phyloP scores from a whole-genome alignment of 345 rosid species.

The Hirschfeldia incana region DNA sequence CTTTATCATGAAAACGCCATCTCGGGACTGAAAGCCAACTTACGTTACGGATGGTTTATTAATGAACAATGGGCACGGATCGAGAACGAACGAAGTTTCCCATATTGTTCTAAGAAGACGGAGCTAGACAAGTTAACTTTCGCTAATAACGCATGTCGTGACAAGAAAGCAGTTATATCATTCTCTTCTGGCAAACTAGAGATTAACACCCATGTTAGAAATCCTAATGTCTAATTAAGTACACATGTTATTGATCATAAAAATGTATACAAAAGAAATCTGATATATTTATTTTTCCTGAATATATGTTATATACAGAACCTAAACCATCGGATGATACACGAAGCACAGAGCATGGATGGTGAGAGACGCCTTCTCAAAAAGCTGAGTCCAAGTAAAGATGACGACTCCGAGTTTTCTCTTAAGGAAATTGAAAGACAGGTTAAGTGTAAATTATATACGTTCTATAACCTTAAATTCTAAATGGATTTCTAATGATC shows the following conservation, averaged over 20 bases:
- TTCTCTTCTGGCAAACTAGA: slow-evolving; percentile 22
- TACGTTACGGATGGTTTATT: background rate
- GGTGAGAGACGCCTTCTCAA: slow-evolving; percentile 22
- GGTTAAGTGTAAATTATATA: background rate
- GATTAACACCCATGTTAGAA: slow-evolving; percentile 19
- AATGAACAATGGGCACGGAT: background rate
- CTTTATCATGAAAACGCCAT: slow-evolving; percentile 7
- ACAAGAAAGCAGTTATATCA: slow-evolving; percentile 20
- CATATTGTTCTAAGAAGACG: slow-evolving; percentile 7
- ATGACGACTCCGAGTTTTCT: background rate
- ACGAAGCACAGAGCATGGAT: slow-evolving; percentile 6
- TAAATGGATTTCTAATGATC: too few species aligned
- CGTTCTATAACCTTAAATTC: too few species aligned
- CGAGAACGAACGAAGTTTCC: background rate
- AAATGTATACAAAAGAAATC: background rate
- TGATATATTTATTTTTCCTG: background rate
- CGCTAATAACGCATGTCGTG: background rate
- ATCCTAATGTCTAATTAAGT: background rate
- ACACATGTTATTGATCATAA: background rate
- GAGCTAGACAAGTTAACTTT: slow-evolving; percentile 2
- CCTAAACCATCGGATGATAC: slow-evolving; percentile 22
- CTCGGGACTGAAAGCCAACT: background rate
- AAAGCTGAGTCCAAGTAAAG: slow-evolving; percentile 5
- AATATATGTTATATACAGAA: slow-evolving; percentile 7
- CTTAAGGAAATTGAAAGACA: background rate